Evolutionary conservation across 495 filamentous ascomycete genomes (phyloP).

Genomic region (Penicillium dipodomyicola): DNA sequence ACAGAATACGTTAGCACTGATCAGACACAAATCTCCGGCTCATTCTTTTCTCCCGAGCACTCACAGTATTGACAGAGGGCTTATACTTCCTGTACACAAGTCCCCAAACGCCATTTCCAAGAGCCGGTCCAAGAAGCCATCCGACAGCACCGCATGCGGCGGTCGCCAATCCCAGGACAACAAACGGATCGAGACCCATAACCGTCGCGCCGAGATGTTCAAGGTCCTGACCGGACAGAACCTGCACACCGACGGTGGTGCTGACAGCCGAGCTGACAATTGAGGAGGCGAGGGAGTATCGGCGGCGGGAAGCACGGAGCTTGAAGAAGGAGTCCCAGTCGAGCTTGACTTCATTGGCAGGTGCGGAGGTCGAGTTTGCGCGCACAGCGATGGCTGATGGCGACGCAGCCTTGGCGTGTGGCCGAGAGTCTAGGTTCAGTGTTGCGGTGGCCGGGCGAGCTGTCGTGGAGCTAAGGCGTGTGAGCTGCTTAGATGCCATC

Average conservation of each 20-base stretch:
- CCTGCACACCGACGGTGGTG: slow-evolving; percentile 58
- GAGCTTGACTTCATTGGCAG: slow-evolving; percentile 45
- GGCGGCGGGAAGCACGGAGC: slow-evolving; percentile 78
- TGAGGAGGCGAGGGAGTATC: slow-evolving; percentile 75
- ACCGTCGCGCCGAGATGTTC: slow-evolving; percentile 66
- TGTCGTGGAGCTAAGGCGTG: slow-evolving; percentile 21
- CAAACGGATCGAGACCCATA: slow-evolving; percentile 78
- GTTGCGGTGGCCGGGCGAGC: slow-evolving; percentile 14
- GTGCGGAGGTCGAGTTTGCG: slow-evolving; percentile 35
- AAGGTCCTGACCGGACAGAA: slow-evolving; percentile 63
- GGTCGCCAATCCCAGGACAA: slow-evolving; percentile 75
- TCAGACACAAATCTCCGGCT: background rate
- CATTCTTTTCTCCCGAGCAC: slow-evolving; percentile 28
- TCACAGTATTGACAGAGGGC: slow-evolving; percentile 63
- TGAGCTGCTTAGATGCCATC: slow-evolving; percentile 20
- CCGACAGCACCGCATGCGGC: slow-evolving; percentile 69
- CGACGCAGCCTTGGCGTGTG: slow-evolving; percentile 20
- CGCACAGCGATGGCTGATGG: slow-evolving; percentile 36
- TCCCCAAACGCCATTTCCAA: slow-evolving; percentile 77
- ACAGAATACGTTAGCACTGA: slow-evolving; percentile 8
- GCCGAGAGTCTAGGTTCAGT: slow-evolving; percentile 21
- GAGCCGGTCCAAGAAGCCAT: slow-evolving; percentile 79
- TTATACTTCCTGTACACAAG: slow-evolving; percentile 62
- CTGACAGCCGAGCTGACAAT: slow-evolving; percentile 59
- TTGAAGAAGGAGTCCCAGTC: slow-evolving; percentile 94